Evolutionary conservation across 2,329 filamentous ascomycete species (phyloP).

Genomic region (Ceratocystis diversiconidia): DNA sequence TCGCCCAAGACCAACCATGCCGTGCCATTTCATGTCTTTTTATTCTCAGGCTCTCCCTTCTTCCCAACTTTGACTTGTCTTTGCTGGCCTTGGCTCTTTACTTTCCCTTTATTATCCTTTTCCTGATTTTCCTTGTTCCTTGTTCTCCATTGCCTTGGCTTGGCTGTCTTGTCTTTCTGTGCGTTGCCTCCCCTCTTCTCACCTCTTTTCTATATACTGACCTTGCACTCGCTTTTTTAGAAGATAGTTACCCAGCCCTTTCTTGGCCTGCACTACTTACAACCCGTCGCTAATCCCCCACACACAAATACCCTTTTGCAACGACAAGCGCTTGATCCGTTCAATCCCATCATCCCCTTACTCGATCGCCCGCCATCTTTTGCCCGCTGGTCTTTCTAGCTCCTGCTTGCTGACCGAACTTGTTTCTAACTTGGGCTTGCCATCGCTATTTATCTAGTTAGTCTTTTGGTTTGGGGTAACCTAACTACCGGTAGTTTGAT

Average conservation of each 20-base stretch:
- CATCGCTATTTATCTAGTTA: not conserved
- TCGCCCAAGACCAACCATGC: not conserved
- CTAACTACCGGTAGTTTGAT: not conserved
- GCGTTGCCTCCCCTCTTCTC: not conserved
- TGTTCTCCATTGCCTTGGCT: no score
- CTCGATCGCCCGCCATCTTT: not conserved
- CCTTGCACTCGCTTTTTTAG: not conserved
- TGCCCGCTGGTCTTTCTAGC: not conserved
- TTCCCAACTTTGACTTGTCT: constrained; percentile 1
- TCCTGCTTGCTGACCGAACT: not conserved
- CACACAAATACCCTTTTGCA: not conserved
- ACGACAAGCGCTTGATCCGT: not conserved
- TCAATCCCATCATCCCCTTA: not conserved
- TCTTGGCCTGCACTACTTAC: not conserved
- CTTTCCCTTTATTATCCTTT: not conserved
- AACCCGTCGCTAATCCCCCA: not conserved
- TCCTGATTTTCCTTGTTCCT: not conserved
- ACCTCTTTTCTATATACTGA: not conserved
- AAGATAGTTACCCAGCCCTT: not conserved
- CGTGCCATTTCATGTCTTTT: not conserved
- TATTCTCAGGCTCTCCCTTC: not conserved
- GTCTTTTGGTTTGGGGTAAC: not conserved
- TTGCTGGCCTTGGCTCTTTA: not conserved
- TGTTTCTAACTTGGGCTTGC: not conserved
- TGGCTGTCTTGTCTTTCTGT: not conserved